These are phyloP conservation scores for Venturiaceae sp. DNA, from an alignment of 2,329 filamentous ascomycete species.

Conservation along the genomic window DNA sequence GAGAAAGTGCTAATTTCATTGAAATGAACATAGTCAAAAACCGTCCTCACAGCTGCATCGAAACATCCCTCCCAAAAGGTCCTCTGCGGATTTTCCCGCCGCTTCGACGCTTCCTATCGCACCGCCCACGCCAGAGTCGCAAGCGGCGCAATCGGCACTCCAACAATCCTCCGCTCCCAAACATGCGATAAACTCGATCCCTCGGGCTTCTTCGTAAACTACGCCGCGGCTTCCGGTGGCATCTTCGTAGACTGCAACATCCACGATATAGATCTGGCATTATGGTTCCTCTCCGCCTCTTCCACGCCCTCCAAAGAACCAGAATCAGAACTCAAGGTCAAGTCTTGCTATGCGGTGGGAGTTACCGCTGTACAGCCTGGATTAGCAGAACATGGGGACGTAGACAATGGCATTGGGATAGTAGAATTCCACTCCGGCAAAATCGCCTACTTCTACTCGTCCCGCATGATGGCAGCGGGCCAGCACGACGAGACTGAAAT, in stretches of 20 bases:
- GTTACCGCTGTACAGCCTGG: constrained; percentile 51
- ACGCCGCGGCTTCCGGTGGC: constrained; percentile 55
- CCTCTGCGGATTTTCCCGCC: constrained; percentile 56
- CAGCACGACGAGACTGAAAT: constrained; percentile 60
- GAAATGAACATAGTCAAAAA: constrained; percentile 41
- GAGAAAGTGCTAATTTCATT: too few species aligned
- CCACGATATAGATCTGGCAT: constrained; percentile 58
- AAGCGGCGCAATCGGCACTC: constrained; percentile 47
- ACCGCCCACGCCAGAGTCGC: constrained; percentile 45
- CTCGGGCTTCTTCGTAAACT: constrained; percentile 57
- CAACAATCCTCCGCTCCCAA: constrained; percentile 53
- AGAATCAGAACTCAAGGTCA: constrained; percentile 42
- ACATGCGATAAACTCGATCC: constrained; percentile 59
- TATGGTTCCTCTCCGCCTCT: constrained; percentile 48
- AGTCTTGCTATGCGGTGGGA: constrained; percentile 46
- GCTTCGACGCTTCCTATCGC: constrained; percentile 58
- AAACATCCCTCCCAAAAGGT: constrained; percentile 52
- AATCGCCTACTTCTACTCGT: constrained; percentile 55
- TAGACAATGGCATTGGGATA: constrained; percentile 54
- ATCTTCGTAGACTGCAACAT: constrained; percentile 65
- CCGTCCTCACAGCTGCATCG: constrained; percentile 47
- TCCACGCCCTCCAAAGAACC: too few species aligned
- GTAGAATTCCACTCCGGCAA: constrained; percentile 56
- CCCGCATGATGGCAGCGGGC: constrained; percentile 58
- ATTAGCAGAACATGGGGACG: constrained; percentile 46